phyloP scores from a whole-genome alignment of 257 asterid genomes.

The Solanum rostratum region DNA sequence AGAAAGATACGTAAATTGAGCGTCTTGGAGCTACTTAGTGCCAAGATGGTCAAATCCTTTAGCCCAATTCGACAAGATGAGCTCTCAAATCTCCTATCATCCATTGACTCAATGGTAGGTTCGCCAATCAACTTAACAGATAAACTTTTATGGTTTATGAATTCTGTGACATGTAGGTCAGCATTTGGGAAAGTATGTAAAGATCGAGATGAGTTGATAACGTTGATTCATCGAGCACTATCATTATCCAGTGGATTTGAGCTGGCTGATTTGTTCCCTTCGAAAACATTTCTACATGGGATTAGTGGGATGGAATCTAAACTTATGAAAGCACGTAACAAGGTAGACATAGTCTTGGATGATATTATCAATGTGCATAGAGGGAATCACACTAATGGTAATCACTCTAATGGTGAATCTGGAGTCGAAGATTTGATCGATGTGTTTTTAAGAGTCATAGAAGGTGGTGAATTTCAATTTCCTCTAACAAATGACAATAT shows the following conservation, averaged over 20 bases:
- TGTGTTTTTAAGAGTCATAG: background rate
- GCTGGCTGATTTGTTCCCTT: background rate
- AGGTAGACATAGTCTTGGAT: background rate
- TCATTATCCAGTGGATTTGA: background rate
- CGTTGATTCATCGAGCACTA: background rate
- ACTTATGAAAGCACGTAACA: background rate
- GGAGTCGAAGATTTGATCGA: background rate
- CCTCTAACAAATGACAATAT: background rate
- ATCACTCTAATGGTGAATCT: background rate
- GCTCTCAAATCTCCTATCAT: background rate
- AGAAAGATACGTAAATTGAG: background rate
- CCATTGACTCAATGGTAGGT: background rate
- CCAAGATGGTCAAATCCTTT: background rate
- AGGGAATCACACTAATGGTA: background rate
- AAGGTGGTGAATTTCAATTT: background rate
- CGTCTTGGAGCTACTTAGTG: background rate
- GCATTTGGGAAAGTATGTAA: background rate
- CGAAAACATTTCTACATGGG: background rate
- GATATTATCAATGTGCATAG: background rate
- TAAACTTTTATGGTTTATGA: background rate
- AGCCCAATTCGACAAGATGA: background rate
- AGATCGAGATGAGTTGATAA: background rate
- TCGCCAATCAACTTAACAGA: background rate
- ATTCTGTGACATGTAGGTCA: background rate
- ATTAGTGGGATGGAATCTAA: background rate